Percentiles rank a stretch among this genome's conserved stretches.
Conservation (phyloP, 148 eudicot species). For the Silene latifolia region DNA sequence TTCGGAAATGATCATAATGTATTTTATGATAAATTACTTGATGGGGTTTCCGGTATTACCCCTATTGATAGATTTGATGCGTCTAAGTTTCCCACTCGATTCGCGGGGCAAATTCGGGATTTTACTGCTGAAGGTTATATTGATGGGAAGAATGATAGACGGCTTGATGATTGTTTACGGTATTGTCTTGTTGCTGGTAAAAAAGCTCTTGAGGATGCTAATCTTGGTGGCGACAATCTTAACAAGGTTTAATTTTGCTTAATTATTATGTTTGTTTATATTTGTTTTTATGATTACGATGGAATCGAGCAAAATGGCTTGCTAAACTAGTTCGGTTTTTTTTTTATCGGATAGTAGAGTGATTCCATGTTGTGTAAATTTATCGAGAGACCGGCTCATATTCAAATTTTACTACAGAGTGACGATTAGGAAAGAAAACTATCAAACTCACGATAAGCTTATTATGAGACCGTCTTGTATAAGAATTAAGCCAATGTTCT, state of each 20-base stretch:
- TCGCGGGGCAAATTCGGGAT: constrained; percentile 63
- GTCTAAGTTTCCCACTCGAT: constrained; percentile 75
- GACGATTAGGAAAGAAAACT: too few species aligned
- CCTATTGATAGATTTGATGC: constrained; percentile 82
- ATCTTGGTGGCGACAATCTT: constrained; percentile 53
- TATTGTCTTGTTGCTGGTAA: constrained; percentile 75
- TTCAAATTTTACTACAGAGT: too few species aligned
- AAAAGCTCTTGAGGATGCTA: constrained; percentile 57
- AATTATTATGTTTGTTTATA: too few species aligned
- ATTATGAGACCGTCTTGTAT: too few species aligned
- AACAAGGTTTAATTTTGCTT: constrained; percentile 34
- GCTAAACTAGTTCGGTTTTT: too few species aligned
- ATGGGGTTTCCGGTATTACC: constrained; percentile 77
- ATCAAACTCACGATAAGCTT: too few species aligned
- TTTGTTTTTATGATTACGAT: background rate
- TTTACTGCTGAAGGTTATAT: constrained; percentile 56
- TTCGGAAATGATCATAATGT: constrained; percentile 77
- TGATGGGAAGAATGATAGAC: constrained; percentile 61
- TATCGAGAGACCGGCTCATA: too few species aligned
- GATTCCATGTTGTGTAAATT: too few species aligned
- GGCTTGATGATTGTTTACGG: constrained; percentile 56
- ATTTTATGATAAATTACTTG: constrained; percentile 67
- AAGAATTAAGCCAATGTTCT: too few species aligned
- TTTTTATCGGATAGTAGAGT: too few species aligned
- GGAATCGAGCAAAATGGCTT: too few species aligned